Evolutionary conservation across 306 rosid species (phyloP), one percentile per base, ranked within the genome.

Genomic region (Vigna mungo): DNA sequence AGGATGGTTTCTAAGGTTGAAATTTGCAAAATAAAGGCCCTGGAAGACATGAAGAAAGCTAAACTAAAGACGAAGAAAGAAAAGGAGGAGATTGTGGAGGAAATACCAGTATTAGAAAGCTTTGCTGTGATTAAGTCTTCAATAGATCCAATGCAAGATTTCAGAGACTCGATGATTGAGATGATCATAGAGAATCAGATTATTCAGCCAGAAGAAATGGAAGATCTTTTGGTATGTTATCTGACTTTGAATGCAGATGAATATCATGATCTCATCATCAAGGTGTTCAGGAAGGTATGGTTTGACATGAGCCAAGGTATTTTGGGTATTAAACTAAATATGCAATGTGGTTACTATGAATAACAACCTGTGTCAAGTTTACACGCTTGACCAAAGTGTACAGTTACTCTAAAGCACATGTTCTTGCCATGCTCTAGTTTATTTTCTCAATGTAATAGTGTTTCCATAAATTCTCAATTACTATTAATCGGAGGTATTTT

Each of bases 81-180:
- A 44, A 83, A 62, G 63, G 83, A 85, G 80, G 78, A 46, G 39
- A 68, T 21, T 66, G 53, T 64, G 44, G 84, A 82, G 70, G 85
- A 80, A 67, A 41, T 64, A 68, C 74, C 79, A 55, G 84, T 75
- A 15, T 73, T 84, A 74, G 93, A 87, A 59, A 92, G 94, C 80
- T 90, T 87, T 80, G 97, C 96, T 18, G 96, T 95, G 61, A 92
- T 91, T 48, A 95, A 92, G 80, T 79, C 91, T 51, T 90, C 99
- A 9, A 75, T 66, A 4, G 85, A 92, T 37, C 97, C 96, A 37
- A 92, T 74, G 51, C 67, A 92, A 69, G 99, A 95, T 81, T 95
- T 95, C 87, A 89, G 90, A 80, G 97, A 92, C n/a, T 95, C 99
- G 64, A 95, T 95, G 96, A 81, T 91, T 14, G 97, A 95, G 84